A percentile compares a stretch with the other conserved stretches of the same genome.
phyloP scores from a whole-genome alignment of 2,329 filamentous ascomycete species.

The Talaromyces sp. region DNA sequence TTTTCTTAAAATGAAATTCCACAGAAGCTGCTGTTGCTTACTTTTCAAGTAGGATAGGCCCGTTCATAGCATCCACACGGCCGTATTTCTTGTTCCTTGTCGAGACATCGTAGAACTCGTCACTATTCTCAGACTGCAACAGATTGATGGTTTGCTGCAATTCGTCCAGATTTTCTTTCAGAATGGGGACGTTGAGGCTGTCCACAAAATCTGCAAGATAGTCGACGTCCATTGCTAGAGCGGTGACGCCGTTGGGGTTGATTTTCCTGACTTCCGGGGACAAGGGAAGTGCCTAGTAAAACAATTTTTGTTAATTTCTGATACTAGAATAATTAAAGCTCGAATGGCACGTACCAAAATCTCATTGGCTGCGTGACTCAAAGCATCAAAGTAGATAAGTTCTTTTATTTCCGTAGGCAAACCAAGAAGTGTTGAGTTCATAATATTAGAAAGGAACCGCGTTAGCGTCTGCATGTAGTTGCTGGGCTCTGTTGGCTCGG shows the following conservation, averaged over 20 bases:
- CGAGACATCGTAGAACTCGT: constrained; percentile 92
- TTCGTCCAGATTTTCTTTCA: constrained; percentile 85
- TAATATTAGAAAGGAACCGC: constrained; percentile 88
- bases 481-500: constrained; percentile 65
- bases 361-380: constrained; percentile 81
- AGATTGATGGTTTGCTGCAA: constrained; percentile 86
- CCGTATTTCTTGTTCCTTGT: constrained; percentile 90
- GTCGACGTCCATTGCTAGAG: constrained; percentile 74
- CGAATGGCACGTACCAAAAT: constrained; percentile 57
- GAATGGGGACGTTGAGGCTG: constrained; percentile 77
- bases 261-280: constrained; percentile 76
- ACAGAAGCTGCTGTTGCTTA: constrained; percentile 45
- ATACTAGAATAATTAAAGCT: constrained; percentile 17
- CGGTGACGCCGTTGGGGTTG: constrained; percentile 75
- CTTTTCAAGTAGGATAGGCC: constrained; percentile 88
- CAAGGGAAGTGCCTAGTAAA: constrained; percentile 61
- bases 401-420: constrained; percentile 96
- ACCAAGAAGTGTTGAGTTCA: constrained; percentile 87
- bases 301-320: not conserved
- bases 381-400: constrained; percentile 93
- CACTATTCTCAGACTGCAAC: constrained; percentile 80
- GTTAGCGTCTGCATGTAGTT: constrained; percentile 96
- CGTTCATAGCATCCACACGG: constrained; percentile 84
- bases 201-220: constrained; percentile 84
- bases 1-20: too few relatives aligned